phyloP scores from a whole-genome alignment of 2,329 filamentous ascomycete species.

The Trichoderma koningii region DNA sequence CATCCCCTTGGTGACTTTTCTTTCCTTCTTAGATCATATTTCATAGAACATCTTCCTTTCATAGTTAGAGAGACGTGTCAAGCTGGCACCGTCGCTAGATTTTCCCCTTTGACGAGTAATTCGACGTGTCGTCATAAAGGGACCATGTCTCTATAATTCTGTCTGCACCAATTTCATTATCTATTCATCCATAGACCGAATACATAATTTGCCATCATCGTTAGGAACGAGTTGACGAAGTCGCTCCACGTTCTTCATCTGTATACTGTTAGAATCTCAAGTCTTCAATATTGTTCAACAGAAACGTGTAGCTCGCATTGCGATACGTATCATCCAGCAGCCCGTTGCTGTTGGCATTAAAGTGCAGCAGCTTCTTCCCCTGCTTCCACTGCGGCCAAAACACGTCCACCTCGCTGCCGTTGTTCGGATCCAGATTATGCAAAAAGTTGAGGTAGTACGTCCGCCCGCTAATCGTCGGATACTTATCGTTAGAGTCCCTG shows the following conservation, averaged over 20 bases:
- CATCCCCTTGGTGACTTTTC: background rate
- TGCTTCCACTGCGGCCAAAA: slow-evolving; percentile 48
- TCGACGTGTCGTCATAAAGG: slow-evolving; percentile 1
- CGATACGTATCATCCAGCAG: slow-evolving; percentile 45
- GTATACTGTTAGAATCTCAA: slow-evolving; percentile 32
- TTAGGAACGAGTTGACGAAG: too few relatives aligned
- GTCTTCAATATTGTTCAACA: slow-evolving; percentile 33
- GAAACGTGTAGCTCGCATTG: slow-evolving; percentile 35
- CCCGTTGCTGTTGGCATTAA: slow-evolving; percentile 39
- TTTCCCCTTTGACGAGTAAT: slow-evolving; percentile 1
- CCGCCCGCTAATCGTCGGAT: slow-evolving; percentile 60
- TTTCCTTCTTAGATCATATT: background rate
- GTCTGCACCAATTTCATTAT: background rate
- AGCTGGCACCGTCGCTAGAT: background rate
- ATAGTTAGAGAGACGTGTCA: background rate
- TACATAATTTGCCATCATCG: background rate
- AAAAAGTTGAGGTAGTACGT: slow-evolving; percentile 75
- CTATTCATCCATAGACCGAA: background rate
- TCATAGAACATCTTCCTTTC: background rate
- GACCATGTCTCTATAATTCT: background rate
- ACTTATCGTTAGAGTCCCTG: slow-evolving; percentile 65
- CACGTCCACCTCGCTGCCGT: slow-evolving; percentile 44
- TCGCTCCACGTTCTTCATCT: background rate
- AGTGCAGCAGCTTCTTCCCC: slow-evolving; percentile 53
- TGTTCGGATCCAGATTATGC: slow-evolving; percentile 70